phyloP scores from a whole-genome alignment of 306 rosid genomes.

The Cucumis sativus region DNA sequence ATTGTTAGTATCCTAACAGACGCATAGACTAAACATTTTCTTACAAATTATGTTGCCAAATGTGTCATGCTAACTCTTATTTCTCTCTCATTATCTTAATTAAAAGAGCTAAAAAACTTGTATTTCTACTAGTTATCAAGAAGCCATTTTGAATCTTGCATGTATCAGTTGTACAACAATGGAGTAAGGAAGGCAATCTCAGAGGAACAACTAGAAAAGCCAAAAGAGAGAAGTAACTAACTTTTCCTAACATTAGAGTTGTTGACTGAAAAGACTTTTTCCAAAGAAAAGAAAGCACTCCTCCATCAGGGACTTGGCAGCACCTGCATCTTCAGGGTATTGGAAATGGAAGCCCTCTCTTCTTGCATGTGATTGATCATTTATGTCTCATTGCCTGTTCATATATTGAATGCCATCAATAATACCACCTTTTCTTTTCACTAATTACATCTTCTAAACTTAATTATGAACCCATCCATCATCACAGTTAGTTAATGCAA shows the following conservation, averaged over 20 bases:
- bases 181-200: background rate
- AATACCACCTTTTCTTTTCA: background rate
- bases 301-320: background rate
- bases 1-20: no score
- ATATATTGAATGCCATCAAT: no score
- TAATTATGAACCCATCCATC: background rate
- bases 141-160: background rate
- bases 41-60: no score
- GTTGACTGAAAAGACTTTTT: background rate
- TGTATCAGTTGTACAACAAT: background rate
- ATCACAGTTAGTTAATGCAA: background rate
- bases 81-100: no score
- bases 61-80: no score
- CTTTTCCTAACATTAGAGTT: background rate
- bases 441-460: background rate
- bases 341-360: no score
- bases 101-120: no score
- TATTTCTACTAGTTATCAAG: no score
- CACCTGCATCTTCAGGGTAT: no score
- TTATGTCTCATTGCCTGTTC: no score
- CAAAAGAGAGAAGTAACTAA: constrained; percentile 2
- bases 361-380: no score
- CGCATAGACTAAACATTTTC: no score
- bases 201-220: background rate
- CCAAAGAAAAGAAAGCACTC: background rate